Percentiles rank a stretch among this genome's conserved stretches.
These are phyloP conservation scores for Magnolia sinica DNA, from an alignment of 164 flowering plant genomes.

Conservation along the genomic window DNA sequence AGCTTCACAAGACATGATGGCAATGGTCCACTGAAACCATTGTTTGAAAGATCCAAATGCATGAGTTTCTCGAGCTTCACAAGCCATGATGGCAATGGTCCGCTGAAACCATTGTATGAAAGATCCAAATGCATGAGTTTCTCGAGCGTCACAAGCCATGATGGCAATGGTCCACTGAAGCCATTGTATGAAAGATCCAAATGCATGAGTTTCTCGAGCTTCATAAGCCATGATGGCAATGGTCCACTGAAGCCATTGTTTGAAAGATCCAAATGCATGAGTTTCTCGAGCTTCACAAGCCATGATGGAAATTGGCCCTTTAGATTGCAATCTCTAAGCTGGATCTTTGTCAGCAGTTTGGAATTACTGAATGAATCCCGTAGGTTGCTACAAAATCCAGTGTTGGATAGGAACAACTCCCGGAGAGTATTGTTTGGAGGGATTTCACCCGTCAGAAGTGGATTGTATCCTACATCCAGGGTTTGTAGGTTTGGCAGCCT, in stretches of 20 bases:
- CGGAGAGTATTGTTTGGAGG: conserved; percentile 18
- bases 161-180: no score
- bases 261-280: no score
- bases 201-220: no score
- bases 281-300: no score
- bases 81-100: neutral
- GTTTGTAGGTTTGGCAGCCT: conserved; percentile 15
- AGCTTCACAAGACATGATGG: no score
- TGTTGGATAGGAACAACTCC: neutral
- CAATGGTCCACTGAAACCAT: conserved; percentile 8
- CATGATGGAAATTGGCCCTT: conserved; percentile 27
- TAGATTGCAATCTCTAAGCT: conserved; percentile 16
- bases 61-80: conserved; percentile 15
- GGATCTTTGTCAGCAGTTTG: neutral
- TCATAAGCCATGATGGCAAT: no score
- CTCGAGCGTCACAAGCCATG: no score
- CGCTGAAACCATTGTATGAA: no score
- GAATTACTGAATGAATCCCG: neutral
- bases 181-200: no score
- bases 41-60: conserved; percentile 18
- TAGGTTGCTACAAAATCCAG: neutral
- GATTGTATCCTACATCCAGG: conserved; percentile 27
- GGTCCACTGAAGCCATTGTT: no score
- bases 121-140: no score
- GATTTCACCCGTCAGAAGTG: conserved; percentile 24